Conservation (phyloP, 2,329 filamentous ascomycete genomes). For the Apiospora koreana region DNA sequence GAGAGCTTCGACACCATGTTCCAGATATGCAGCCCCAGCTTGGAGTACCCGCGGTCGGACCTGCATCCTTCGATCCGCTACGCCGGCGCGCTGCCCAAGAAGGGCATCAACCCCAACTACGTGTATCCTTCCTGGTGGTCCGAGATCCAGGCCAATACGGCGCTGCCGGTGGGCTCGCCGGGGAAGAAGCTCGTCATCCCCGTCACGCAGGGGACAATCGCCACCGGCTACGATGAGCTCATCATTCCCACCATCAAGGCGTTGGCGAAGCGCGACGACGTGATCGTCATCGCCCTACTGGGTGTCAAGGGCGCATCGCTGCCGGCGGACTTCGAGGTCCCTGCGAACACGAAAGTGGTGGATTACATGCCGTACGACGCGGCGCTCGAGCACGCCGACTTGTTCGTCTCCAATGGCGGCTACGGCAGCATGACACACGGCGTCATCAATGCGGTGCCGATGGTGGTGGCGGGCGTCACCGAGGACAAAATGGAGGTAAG, state of each 20-base stretch:
- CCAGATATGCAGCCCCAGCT: constrained; percentile 36
- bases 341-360: constrained; percentile 43
- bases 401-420: constrained; percentile 21
- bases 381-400: constrained; percentile 42
- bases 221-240: constrained; percentile 40
- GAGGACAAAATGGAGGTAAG: constrained; percentile 36
- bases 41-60: constrained; percentile 37
- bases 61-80: constrained; percentile 42
- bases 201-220: constrained; percentile 50
- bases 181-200: constrained; percentile 41
- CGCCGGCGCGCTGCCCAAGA: constrained; percentile 42
- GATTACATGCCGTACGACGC: constrained; percentile 52
- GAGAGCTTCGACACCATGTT: constrained; percentile 34
- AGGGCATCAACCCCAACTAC: constrained; percentile 28
- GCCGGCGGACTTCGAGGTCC: constrained; percentile 31
- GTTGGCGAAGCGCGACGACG: constrained; percentile 41
- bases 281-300: constrained; percentile 38
- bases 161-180: constrained; percentile 2
- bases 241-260: constrained; percentile 46
- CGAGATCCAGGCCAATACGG: constrained; percentile 37
- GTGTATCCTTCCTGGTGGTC: constrained; percentile 46
- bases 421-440: constrained; percentile 39
- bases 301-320: constrained; percentile 28
- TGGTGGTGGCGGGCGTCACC: constrained; percentile 19
- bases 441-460: constrained; percentile 19